Conservation (phyloP, 306 rosid species). For the Cicer bijugum region DNA sequence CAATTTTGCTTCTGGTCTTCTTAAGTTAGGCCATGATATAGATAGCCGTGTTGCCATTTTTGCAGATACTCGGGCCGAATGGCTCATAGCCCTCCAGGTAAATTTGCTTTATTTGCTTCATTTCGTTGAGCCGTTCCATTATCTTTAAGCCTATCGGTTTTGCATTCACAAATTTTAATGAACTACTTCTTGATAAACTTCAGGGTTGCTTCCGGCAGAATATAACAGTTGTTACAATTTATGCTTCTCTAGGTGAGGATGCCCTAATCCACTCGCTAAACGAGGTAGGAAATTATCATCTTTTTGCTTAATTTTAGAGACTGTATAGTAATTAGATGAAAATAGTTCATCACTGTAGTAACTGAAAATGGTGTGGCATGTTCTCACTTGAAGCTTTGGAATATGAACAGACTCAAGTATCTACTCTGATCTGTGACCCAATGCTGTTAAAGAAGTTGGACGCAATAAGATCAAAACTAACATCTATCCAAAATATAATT, state of each 20-base stretch:
- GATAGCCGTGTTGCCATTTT: constrained; percentile 80
- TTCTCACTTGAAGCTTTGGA: constrained; percentile 48
- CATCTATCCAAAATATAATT: constrained; percentile 63
- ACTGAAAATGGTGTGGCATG: constrained; percentile 24
- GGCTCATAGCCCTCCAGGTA: constrained; percentile 91
- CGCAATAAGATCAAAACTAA: constrained; percentile 63
- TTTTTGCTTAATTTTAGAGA: constrained; percentile 39
- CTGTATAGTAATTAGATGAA: constrained; percentile 5
- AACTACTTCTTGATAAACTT: constrained; percentile 36
- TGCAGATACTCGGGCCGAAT: constrained; percentile 78
- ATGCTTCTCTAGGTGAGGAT: constrained; percentile 92
- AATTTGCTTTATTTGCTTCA: constrained; percentile 31
- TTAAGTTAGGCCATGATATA: constrained; percentile 64
- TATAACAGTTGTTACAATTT: constrained; percentile 82
- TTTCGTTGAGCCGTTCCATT: constrained; percentile 32
- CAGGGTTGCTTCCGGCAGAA: constrained; percentile 92
- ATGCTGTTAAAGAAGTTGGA: constrained; percentile 77
- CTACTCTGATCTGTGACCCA: constrained; percentile 80
- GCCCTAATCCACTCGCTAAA: constrained; percentile 88
- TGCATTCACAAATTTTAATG: constrained; percentile 25
- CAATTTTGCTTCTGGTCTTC: constrained; percentile 87
- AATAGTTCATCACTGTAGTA: constrained; percentile 30
- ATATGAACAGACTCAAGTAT: constrained; percentile 75
- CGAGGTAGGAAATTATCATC: constrained; percentile 63
- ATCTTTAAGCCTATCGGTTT: constrained; percentile 23